These are phyloP conservation scores for Fusarium sp. DNA, from an alignment of 2,329 filamentous ascomycete species.

Conservation along the genomic window DNA sequence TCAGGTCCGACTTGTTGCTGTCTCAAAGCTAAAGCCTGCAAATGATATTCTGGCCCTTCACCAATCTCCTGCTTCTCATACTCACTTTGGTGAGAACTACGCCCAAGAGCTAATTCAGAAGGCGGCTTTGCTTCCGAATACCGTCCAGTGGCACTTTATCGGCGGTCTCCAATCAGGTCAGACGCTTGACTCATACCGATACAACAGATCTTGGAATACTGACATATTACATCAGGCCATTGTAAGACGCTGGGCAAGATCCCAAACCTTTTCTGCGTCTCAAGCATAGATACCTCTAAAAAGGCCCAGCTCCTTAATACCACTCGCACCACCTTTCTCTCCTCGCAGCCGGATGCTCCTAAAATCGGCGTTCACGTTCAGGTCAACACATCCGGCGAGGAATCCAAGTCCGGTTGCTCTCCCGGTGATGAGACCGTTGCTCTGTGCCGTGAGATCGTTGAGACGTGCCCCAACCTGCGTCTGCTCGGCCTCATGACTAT, in stretches of 20 bases:
- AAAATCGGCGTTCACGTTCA: constrained; percentile 86
- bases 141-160: constrained; percentile 96
- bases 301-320: constrained; percentile 88
- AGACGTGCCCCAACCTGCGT: constrained; percentile 78
- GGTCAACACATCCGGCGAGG: constrained; percentile 94
- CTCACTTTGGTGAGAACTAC: constrained; percentile 98
- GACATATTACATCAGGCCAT: constrained; percentile 71
- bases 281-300: constrained; percentile 88
- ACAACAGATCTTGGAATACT: constrained; percentile 5
- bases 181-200: background rate
- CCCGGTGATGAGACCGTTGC: constrained; percentile 72
- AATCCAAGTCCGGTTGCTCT: constrained; percentile 83
- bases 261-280: constrained; percentile 90
- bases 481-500: constrained; percentile 96
- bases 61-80: constrained; percentile 68
- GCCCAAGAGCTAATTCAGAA: constrained; percentile 91
- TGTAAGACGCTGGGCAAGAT: constrained; percentile 89
- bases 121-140: constrained; percentile 79
- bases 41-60: constrained; percentile 91
- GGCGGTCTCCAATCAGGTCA: constrained; percentile 85
- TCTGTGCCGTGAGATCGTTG: constrained; percentile 77
- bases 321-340: constrained; percentile 73
- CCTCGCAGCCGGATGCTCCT: constrained; percentile 55
- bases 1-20: constrained; percentile 88
- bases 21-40: constrained; percentile 95